A percentile compares a stretch with the other conserved stretches of the same genome.
Conservation (phyloP, 2,329 filamentous ascomycete genomes). For the Alternaria triticina region DNA sequence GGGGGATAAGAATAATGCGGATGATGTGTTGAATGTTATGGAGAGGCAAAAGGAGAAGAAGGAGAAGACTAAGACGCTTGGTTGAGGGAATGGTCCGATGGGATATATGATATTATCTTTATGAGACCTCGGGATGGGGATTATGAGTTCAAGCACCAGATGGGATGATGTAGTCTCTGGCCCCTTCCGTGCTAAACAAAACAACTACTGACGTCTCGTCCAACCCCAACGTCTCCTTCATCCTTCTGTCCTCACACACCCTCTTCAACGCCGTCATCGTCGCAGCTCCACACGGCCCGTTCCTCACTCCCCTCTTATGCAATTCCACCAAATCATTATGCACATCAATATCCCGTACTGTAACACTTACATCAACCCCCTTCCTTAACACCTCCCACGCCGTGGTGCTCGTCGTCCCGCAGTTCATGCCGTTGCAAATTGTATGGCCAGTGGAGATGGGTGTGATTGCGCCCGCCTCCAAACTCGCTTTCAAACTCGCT, state of each 20-base stretch:
- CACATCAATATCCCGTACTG: constrained; percentile 67
- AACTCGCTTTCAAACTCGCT: constrained; percentile 61
- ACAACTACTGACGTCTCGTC: constrained; percentile 64
- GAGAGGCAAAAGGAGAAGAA: constrained; percentile 61
- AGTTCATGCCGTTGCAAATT: constrained; percentile 78
- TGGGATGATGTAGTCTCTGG: constrained; percentile 28
- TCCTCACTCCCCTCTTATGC: constrained; percentile 52
- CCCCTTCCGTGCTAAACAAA: constrained; percentile 71
- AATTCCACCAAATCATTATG: constrained; percentile 66
- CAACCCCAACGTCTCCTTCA: constrained; percentile 46
- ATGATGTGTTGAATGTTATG: constrained; percentile 80
- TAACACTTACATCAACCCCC: constrained; percentile 66
- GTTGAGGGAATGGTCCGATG: not conserved
- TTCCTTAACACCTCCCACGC: constrained; percentile 67
- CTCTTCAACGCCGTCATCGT: constrained; percentile 63
- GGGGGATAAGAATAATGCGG: constrained; percentile 77
- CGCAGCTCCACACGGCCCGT: constrained; percentile 70
- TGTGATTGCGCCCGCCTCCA: constrained; percentile 57
- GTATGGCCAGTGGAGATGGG: constrained; percentile 64
- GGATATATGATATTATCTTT: not conserved
- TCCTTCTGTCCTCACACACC: constrained; percentile 47
- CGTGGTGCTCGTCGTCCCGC: constrained; percentile 69
- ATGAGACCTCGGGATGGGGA: not conserved
- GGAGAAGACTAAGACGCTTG: constrained; percentile 33
- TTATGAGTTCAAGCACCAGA: not conserved